Conservation (phyloP, 1,284 basidiomycete species). For the Trametes sp. region DNA sequence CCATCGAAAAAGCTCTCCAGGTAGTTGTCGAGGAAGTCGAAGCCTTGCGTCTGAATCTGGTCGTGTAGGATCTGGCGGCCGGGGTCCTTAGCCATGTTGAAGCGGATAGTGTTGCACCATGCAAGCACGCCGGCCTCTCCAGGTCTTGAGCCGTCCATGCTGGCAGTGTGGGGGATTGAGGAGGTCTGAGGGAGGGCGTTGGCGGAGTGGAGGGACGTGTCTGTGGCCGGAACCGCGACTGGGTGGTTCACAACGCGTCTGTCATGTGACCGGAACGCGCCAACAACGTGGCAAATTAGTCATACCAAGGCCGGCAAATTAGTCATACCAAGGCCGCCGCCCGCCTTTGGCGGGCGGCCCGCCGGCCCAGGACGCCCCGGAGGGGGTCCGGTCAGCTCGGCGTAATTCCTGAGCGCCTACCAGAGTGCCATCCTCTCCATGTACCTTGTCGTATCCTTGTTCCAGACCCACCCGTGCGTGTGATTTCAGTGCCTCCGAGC, state of each 20-base stretch:
- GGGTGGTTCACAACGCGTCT: constrained; percentile 29
- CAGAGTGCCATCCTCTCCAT: too few species aligned
- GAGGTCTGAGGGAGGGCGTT: background rate
- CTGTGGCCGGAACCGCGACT: constrained; percentile 2
- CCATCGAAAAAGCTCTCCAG: constrained; percentile 73
- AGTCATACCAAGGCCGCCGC: background rate
- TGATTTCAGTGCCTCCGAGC: too few species aligned
- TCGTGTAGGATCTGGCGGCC: constrained; percentile 73
- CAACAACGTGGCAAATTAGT: background rate
- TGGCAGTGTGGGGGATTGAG: background rate
- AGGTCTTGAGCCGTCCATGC: constrained; percentile 36
- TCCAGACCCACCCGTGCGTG: too few species aligned
- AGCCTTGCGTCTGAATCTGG: constrained; percentile 76
- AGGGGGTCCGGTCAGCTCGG: background rate
- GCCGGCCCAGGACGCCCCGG: background rate
- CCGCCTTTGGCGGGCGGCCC: background rate
- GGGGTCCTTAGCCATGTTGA: constrained; percentile 74
- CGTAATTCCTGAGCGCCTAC: background rate
- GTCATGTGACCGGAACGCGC: constrained; percentile 25
- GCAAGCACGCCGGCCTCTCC: constrained; percentile 47
- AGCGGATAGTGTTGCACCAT: constrained; percentile 73
- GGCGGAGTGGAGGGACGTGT: constrained; percentile 13
- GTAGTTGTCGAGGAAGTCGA: constrained; percentile 80
- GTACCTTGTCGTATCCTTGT: too few species aligned
- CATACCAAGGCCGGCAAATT: background rate